A percentile compares a stretch with the other conserved stretches of the same genome.
Evolutionary conservation across 148 eudicot genomes (phyloP).

Genomic region (Euryodendron excelsum): DNA sequence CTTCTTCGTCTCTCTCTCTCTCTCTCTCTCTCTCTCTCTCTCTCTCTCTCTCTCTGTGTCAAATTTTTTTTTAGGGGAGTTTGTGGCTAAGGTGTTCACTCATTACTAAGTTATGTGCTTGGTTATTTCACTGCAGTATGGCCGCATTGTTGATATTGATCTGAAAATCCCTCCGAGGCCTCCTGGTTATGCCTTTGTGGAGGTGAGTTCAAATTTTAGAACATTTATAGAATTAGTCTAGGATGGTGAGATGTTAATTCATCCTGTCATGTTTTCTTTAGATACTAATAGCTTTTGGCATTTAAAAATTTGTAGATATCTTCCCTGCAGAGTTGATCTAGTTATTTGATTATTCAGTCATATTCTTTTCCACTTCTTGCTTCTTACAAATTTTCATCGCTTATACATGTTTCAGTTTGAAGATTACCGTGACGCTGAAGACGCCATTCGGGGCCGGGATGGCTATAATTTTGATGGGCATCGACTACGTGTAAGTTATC

Average conservation of each 20-base stretch:
- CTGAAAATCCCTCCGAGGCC: slow-evolving; percentile 84
- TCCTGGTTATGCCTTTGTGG: slow-evolving; percentile 93
- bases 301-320: background rate
- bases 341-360: background rate
- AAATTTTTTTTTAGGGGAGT: too few relatives aligned
- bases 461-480: slow-evolving; percentile 88
- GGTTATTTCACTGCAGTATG: slow-evolving; percentile 63
- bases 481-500: slow-evolving; percentile 60
- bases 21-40: too few relatives aligned
- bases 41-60: too few relatives aligned
- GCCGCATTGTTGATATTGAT: slow-evolving; percentile 76
- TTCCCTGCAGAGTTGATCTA: too few relatives aligned
- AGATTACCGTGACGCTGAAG: slow-evolving; percentile 90
- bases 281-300: background rate
- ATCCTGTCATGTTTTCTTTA: background rate
- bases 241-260: background rate
- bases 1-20: background rate
- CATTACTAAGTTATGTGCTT: background rate
- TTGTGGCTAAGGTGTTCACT: background rate
- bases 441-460: slow-evolving; percentile 83
- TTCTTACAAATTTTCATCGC: background rate
- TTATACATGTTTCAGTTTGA: slow-evolving; percentile 54
- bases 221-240: background rate
- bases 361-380: background rate
- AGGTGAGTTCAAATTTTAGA: slow-evolving; percentile 45